These are phyloP conservation scores for Pyrus betulifolia DNA, from an alignment of 306 rosid genomes.

Conservation along the genomic window DNA sequence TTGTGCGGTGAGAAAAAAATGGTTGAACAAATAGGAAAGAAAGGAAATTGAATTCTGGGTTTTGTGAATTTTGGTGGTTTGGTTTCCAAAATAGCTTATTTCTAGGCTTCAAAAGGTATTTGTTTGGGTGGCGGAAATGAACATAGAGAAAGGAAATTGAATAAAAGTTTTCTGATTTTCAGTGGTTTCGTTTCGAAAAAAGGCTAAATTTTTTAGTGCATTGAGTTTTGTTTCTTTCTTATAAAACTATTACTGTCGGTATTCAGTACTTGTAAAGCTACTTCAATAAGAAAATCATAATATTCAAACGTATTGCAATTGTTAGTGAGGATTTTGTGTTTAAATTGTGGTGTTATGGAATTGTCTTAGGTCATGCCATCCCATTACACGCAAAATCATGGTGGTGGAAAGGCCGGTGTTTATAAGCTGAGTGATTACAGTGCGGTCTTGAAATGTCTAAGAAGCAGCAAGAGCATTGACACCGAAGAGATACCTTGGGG, in stretches of 20 bases:
- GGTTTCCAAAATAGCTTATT: not conserved
- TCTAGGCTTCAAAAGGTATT: too few relatives aligned
- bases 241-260: not conserved
- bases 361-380: constrained; percentile 52
- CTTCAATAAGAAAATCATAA: not conserved
- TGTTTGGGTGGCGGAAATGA: not conserved
- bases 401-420: constrained; percentile 60
- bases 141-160: not conserved
- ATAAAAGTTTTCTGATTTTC: not conserved
- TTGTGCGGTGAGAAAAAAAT: not conserved
- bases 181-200: not conserved
- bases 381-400: constrained; percentile 66
- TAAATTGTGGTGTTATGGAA: not conserved
- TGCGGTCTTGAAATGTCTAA: constrained; percentile 46
- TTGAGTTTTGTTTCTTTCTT: not conserved
- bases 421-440: constrained; percentile 50
- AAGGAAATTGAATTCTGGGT: not conserved
- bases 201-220: not conserved
- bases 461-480: constrained; percentile 36
- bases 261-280: not conserved
- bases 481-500: constrained; percentile 83
- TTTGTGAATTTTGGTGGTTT: not conserved
- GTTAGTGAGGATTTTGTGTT: not conserved
- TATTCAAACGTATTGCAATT: not conserved
- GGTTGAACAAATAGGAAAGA: not conserved